Evolutionary conservation across 106 monocot genomes (phyloP), one percentile per base, ranked within the genome.

Genomic region (Dioscorea dumetorum): DNA sequence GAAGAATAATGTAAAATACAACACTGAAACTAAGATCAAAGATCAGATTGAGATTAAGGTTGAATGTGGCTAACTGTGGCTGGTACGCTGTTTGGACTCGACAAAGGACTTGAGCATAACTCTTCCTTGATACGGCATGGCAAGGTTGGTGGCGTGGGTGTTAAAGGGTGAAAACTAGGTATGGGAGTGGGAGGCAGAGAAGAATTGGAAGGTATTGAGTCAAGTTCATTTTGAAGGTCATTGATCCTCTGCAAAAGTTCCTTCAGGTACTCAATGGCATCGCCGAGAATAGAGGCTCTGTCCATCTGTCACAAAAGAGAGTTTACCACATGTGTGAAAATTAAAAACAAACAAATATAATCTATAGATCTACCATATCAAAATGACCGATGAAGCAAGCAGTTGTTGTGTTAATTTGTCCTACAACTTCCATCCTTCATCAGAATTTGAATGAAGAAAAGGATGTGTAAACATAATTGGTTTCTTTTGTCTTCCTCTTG

Each of bases 191-290:
- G 15, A 58, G 81, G 77, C 33, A 78, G 22, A 0, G 80, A 73
- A 49, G 92, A 74, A 74, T 73, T 74, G 12, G 77, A 77, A 59
- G 87, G 79, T 17, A 74, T 67, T 0, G 88, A 80, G 49, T 93
- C 88, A 18, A 94, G 90, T 49, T 94, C 94, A 72, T 83, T 85
- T 70, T 92, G 91, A 22, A 92, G 80, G 33, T 92, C 88, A 48
- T 88, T 92, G 84, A 92, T 88, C 77, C 80, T 82, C 59, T 88
- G 91, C 74, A 88, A 73, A 22, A 92, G 91, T 73, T 92, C 91
- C 78, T 88, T 88, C 67, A 92, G 49, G 74, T 92, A 92, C 70
- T 92, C 88, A 59, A 92, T 92, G 28, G 91, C 91, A 73, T 92
- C 91, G 14, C 91, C 88, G 0, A 92, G 78, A 78, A 92, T 92